These are phyloP conservation scores for Sicyos edulis DNA, from an alignment of 306 rosid species.

Conservation along the genomic window DNA sequence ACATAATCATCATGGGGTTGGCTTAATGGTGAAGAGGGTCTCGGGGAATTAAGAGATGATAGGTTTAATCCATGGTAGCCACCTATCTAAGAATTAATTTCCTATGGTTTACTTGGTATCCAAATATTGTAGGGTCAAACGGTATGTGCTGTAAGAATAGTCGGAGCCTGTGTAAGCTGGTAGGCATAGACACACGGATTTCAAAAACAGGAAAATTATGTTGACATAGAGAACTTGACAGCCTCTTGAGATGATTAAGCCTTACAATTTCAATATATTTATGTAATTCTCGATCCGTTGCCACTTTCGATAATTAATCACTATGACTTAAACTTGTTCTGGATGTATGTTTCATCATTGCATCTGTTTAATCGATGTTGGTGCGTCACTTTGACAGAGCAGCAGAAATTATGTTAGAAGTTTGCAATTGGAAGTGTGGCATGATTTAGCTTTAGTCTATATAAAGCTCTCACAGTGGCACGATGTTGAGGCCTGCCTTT, in stretches of 20 bases:
- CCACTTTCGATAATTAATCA: background rate
- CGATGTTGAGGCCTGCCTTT: slow-evolving; percentile 74
- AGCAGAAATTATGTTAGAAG: slow-evolving; percentile 39
- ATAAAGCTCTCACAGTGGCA: slow-evolving; percentile 60
- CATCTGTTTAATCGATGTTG: slow-evolving; percentile 18
- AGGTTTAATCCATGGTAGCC: no score
- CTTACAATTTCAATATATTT: background rate
- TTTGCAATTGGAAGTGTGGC: slow-evolving; percentile 78
- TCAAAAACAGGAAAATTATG: background rate
- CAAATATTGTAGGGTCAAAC: no score
- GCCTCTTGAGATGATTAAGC: background rate
- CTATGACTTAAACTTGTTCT: no score
- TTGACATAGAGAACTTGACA: no score
- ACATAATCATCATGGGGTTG: no score
- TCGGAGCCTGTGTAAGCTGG: no score
- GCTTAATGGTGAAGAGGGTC: background rate
- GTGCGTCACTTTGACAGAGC: slow-evolving; percentile 38
- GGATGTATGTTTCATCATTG: background rate
- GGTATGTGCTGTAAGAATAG: no score
- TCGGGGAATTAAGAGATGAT: no score
- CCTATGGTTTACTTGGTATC: no score
- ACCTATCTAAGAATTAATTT: no score
- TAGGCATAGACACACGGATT: no score
- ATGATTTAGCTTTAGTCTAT: slow-evolving; percentile 68
- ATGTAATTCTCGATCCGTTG: background rate